Conservation (phyloP, 2,329 filamentous ascomycete genomes). For the Cercospora sp. region DNA sequence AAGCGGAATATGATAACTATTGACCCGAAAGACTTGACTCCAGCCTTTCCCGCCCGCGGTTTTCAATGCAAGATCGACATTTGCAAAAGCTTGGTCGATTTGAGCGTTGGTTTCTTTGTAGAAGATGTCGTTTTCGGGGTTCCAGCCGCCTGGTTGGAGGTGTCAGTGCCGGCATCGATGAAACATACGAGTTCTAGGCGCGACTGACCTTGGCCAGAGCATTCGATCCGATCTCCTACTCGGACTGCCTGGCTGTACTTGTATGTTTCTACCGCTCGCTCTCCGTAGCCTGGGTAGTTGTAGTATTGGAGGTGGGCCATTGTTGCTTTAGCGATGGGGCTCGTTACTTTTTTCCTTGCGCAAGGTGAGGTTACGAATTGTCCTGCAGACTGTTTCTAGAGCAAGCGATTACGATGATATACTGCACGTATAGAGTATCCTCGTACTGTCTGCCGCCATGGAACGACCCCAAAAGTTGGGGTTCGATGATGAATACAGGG, state of each 20-base stretch:
- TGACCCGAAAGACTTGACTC: conserved; percentile 32
- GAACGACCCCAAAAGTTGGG: background rate
- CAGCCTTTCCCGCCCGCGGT: background rate
- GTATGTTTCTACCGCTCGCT: background rate
- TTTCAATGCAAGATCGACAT: background rate
- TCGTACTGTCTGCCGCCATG: background rate
- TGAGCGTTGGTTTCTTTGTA: background rate
- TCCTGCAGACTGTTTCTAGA: no score
- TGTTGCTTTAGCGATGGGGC: background rate
- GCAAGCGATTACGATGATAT: background rate
- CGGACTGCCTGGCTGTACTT: background rate
- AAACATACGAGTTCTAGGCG: no score
- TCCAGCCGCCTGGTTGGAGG: background rate
- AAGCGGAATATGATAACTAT: conserved; percentile 32
- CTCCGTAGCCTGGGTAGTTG: conserved; percentile 34
- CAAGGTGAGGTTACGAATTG: no score
- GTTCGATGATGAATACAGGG: background rate
- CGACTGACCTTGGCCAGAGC: background rate
- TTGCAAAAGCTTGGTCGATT: background rate
- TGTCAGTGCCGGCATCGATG: background rate
- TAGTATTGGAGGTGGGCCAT: conserved; percentile 46
- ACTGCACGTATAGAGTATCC: background rate
- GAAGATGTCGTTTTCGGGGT: background rate
- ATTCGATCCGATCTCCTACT: background rate
- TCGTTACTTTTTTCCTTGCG: background rate